Evolutionary conservation across 345 rosid genomes (phyloP).

Genomic region (Eutrema heterophyllum): DNA sequence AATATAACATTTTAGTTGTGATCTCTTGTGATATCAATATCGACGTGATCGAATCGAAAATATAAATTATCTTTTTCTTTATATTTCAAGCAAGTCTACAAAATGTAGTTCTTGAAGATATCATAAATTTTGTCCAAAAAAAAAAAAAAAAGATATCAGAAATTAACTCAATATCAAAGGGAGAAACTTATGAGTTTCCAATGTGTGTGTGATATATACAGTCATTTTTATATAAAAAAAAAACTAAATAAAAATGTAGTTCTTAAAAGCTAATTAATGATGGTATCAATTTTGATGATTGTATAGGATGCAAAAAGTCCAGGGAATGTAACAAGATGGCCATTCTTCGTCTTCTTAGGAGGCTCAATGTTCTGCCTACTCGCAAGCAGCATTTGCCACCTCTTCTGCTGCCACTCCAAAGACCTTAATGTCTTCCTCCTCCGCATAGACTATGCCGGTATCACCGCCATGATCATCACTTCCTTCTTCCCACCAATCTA

Average conservation of each 20-base stretch:
- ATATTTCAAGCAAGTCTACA: not conserved
- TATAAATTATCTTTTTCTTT: not conserved
- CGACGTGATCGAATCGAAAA: not conserved
- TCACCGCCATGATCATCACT: constrained; percentile 84
- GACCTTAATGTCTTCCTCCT: constrained; percentile 49
- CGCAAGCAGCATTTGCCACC: constrained; percentile 80
- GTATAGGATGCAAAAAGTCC: constrained; percentile 45
- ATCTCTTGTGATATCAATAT: not conserved
- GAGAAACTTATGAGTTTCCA: not conserved
- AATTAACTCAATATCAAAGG: not conserved
- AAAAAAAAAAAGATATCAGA: no score
- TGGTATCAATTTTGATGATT: constrained; percentile 14
- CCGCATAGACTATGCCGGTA: constrained; percentile 70
- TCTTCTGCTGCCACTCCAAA: constrained; percentile 78
- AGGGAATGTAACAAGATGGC: constrained; percentile 63
- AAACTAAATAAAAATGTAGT: not conserved
- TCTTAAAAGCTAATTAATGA: not conserved
- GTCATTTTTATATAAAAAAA: not conserved
- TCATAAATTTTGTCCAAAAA: no score
- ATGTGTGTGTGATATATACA: not conserved
- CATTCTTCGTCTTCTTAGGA: constrained; percentile 65
- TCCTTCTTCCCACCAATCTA: constrained; percentile 87
- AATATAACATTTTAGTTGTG: not conserved
- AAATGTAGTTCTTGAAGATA: not conserved
- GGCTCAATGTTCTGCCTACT: constrained; percentile 87